Evolutionary conservation across 1,139 yeast genomes (phyloP).

Genomic region (Geotrichum bryndzae): DNA sequence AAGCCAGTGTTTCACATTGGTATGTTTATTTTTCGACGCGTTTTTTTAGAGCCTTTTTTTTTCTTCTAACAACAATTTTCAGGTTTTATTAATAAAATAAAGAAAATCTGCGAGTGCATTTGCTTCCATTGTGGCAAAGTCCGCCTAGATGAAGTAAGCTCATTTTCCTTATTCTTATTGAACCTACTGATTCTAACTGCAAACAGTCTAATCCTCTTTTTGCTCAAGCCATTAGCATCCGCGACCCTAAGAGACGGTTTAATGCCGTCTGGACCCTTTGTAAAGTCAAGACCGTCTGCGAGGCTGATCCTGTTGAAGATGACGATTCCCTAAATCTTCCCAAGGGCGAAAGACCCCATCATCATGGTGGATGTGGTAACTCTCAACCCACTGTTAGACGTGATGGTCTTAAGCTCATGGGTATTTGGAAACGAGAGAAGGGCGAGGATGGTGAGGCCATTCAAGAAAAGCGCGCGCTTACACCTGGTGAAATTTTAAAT

Average conservation of each 20-base stretch:
- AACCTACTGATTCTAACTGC: not conserved
- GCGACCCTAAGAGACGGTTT: conserved; percentile 92
- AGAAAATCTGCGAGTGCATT: conserved; percentile 91
- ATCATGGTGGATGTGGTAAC: conserved; percentile 98
- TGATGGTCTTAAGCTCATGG: conserved; percentile 93
- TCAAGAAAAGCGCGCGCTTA: conserved; percentile 84
- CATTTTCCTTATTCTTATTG: conserved; percentile 5
- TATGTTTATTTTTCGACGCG: conserved; percentile 11
- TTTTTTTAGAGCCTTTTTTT: not conserved
- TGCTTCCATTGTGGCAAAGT: conserved; percentile 98
- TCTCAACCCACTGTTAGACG: conserved; percentile 92
- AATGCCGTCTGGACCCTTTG: conserved; percentile 94
- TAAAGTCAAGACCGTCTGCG: conserved; percentile 92
- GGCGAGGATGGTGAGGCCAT: conserved; percentile 73
- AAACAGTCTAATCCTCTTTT: conserved; percentile 54
- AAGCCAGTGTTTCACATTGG: conserved; percentile 98
- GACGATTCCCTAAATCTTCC: conserved; percentile 35
- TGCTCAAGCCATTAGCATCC: conserved; percentile 82
- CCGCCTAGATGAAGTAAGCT: conserved; percentile 65
- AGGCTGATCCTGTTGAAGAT: conserved; percentile 75
- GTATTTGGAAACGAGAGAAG: conserved; percentile 93
- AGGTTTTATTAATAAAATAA: conserved; percentile 77
- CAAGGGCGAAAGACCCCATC: conserved; percentile 36
- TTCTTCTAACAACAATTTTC: conserved; percentile 68
- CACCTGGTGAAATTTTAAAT: conserved; percentile 83